Base-by-base conservation (phyloP, 805 yeast genomes). In the Tetrapisispora nanseiensis region DNA sequence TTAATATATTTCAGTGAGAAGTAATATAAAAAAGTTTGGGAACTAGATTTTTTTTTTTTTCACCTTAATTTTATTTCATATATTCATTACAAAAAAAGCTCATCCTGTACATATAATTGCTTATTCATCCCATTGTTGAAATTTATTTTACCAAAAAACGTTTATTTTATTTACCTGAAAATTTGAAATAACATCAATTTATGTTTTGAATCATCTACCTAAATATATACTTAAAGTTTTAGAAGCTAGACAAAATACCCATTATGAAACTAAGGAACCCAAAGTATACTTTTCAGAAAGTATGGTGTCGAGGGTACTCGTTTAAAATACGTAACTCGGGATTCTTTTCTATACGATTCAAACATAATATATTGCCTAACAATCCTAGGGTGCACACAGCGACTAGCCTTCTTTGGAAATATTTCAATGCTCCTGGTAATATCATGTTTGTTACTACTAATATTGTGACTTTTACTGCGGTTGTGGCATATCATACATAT, bases 341-440 rank as follows among this genome's bases (percentile, higher is more conserved):
- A 5, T 4, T 29, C 2, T 39, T 39, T 32, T 32, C 32, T 1
- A 30, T 39, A 5, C 33, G 41, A 13, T 18, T 18, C 20, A 23
- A 18, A 3, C 27, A 32, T 31, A 31, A 24, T 10, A 26, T n/a
- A 5, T 31, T 39, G 11, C 31, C 26, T 3, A 5, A 33, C n/a
- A 32, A 10, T 32, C 19, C 41, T 11, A 9, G 56, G 46, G 16
- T 16, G 15, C 15, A 24, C 9, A 16, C 31, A 6, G n/a, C 33
- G 9, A 9, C 37, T 13, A 16, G 41, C 20, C 46, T 48, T 1
- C 43, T 67, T 8, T 66, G 69, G 70, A 51, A 59, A 2, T 67
- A 67, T 49, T 61, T 63, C 41, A 64, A 61, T 42, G 64, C 67
- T 1, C 71, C 71, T 4, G 58, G 63, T 0, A 67, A 67, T 47